Evolutionary conservation across 1,139 yeast genomes (phyloP).

Genomic region (Nadsonia starkeyi-henricii): DNA sequence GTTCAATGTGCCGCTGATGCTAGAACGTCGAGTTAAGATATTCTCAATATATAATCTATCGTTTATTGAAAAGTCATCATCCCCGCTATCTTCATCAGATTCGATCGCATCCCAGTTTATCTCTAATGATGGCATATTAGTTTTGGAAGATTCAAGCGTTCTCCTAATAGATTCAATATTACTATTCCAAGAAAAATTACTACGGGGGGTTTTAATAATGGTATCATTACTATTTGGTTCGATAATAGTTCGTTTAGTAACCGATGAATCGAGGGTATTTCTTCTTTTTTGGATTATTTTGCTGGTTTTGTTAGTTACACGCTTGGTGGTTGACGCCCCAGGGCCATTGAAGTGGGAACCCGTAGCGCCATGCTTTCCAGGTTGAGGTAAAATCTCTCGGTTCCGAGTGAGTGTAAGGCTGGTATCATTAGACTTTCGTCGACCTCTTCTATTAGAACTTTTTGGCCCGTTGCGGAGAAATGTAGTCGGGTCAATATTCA

Average conservation of each 20-base stretch:
- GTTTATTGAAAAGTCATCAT: not conserved
- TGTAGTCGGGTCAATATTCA: constrained; percentile 9
- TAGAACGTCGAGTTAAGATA: not conserved
- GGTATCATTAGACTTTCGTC: too few species aligned
- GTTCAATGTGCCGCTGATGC: not conserved
- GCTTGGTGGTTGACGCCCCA: too few species aligned
- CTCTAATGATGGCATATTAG: not conserved
- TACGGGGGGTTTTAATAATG: not conserved
- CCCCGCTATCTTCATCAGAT: not conserved
- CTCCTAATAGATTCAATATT: not conserved
- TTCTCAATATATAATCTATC: not conserved
- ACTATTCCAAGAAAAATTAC: not conserved
- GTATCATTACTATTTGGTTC: too few species aligned
- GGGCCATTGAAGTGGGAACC: too few species aligned
- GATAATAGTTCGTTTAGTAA: too few species aligned
- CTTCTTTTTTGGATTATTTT: not conserved
- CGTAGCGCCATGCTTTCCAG: too few species aligned
- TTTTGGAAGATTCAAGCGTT: not conserved
- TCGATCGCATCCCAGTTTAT: not conserved
- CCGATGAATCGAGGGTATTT: not conserved
- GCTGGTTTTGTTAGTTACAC: too few species aligned
- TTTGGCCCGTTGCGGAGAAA: too few species aligned
- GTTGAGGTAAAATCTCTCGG: too few species aligned
- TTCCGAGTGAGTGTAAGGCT: too few species aligned
- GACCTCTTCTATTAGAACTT: too few species aligned